Evolutionary conservation across 2,329 filamentous ascomycete genomes (phyloP).

Genomic region (Sporothrix humicola): DNA sequence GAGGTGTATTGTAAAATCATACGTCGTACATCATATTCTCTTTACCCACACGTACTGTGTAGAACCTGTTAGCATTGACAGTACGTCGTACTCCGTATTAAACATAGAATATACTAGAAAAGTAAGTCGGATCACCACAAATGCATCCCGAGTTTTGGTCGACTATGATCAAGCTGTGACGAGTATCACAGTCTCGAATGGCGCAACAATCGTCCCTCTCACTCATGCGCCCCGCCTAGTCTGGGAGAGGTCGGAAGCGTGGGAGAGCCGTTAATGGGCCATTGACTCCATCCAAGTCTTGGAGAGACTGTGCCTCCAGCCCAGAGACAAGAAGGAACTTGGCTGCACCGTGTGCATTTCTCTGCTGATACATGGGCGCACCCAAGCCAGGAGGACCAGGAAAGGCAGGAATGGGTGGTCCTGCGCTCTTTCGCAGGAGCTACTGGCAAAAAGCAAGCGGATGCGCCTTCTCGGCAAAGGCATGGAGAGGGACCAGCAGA

Average conservation of each 20-base stretch:
- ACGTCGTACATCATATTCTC: no score
- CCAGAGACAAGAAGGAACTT: constrained; percentile 7
- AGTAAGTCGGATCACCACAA: no score
- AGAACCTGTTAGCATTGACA: no score
- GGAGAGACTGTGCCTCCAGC: neutral
- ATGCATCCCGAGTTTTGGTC: neutral
- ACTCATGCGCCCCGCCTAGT: neutral
- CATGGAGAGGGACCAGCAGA: neutral
- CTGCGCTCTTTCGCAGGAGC: neutral
- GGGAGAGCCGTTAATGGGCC: neutral
- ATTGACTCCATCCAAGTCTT: neutral
- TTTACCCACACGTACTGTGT: no score
- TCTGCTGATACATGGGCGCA: constrained; percentile 1
- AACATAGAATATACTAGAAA: no score
- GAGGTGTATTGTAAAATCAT: no score
- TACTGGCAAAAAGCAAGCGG: constrained; percentile 3
- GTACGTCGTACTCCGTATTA: no score
- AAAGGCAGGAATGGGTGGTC: constrained; percentile 19
- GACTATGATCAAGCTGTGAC: neutral
- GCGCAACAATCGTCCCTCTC: neutral
- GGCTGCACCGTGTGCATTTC: constrained; percentile 24
- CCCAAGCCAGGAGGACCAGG: neutral
- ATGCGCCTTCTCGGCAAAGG: neutral
- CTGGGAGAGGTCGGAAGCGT: neutral
- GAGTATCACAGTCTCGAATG: neutral